Evolutionary conservation across 768 basidiomycete species (phyloP), one percentile per base, ranked within the genome.

Genomic region (Suillus weaverae): DNA sequence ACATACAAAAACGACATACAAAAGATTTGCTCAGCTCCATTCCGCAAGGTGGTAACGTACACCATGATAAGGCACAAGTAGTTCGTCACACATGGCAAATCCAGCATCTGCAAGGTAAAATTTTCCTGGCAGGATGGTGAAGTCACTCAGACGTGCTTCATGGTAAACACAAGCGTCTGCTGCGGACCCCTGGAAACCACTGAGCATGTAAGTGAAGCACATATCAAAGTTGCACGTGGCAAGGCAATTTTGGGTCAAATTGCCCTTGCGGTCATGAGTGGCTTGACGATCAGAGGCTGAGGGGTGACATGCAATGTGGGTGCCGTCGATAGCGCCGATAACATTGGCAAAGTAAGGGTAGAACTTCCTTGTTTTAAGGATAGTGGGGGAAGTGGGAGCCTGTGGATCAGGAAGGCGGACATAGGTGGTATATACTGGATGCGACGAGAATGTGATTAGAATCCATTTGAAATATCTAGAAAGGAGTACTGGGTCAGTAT

Each of bases 181-280:
- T 14, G 71, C 70, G 44, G 73, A 76, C 1, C 80, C 81, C 50
- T 83, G 80, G 75, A 77, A 81, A 1, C 80, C 79, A 66, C 70
- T 74, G 9, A 78, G 60, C 20, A 81, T 62, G 67, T 81, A 83
- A 18, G 71, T 64, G 61, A 82, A 81, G 5, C 63, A 61, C 53
- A 81, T 64, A 50, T 70, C 61, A 60, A 80, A 81, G 1, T 67
- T 66, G 26, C 75, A 78, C 7, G 62, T 70, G 14, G 77, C 77
- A 16, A 82, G 71, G 22, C 70, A 69, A 65, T 82, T 82, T 60
- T 78, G 78, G 0, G 78, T 69, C 14, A 80, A 38, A 18, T 30
- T 46, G 5, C 70, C 74, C 53, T 74, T 73, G 13, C 68, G 54
- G 60, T 74, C 67, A 2, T 66, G 64, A 30, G 51, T 51, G 22